Base-by-base conservation (phyloP, 2,329 filamentous ascomycete species). In the Stemphylium vesicarium region DNA sequence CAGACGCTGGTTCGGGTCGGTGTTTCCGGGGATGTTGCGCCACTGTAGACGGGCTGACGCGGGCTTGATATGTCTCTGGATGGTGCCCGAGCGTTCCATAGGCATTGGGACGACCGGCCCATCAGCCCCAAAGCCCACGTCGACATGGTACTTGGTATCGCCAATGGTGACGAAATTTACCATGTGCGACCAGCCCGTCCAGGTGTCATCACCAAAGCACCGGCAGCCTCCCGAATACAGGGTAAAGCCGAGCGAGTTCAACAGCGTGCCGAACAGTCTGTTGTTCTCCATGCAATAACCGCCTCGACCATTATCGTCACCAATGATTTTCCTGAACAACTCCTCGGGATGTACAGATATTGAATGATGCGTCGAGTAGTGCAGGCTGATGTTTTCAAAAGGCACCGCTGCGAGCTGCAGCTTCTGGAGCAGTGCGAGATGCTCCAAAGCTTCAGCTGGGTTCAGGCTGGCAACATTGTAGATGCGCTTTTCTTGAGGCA, bases 261-360 rank as follows among this genome's bases (percentile, higher is more conserved):
- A 65, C 11, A 86, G 72, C 3, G 77, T 79, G 6, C 77, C 79
- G 55, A 87, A 81, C 29, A 87, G 71, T 3, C 73, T 70, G 40
- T 85, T 85, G 59, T 81, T 84, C 69, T 87, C 84, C 82, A 87
- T 85, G 65, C 84, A 87, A 56, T 86, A 85, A 1, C 85, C 85
- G 22, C 85, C 84, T 29, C 82, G 70, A 4, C 77, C 77, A 41
- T 73, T 74, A 35, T 79, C 70, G 40, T 75, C 75, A 1, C 82
- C 79, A 31, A 87, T 76, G 41, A 86, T 77, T 65, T 86, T 86
- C 37, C 79, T 73, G 66, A 79, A 86, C 6, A 87, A 67, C 3
- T 73, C 70, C 18, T 81, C 70, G 1, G 80, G 76, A 44, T 85
- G 76, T 35, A 85, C 70, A 2, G 79, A 79, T 22, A 86, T 77